phyloP scores from a whole-genome alignment of 75 land plant species.

The Sequoiadendron giganteum region DNA sequence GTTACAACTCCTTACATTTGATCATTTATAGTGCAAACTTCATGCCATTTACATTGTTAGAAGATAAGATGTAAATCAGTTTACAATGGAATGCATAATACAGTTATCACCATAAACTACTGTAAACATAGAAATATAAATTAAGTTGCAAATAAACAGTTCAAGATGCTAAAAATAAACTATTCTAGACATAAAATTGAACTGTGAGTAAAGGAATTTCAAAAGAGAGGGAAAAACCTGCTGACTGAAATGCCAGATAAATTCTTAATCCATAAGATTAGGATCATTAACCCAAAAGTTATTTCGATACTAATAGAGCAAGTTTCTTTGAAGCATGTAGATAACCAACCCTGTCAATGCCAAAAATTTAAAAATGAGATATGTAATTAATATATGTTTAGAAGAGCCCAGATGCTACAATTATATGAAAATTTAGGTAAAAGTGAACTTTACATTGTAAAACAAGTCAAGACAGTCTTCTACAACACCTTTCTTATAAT shows the following conservation, averaged over 20 bases:
- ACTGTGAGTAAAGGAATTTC: not conserved
- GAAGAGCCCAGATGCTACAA: not conserved
- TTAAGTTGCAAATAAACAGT: not conserved
- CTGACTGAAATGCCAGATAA: not conserved
- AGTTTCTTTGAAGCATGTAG: slow-evolving; percentile 5
- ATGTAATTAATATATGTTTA: not conserved
- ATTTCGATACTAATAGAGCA: not conserved
- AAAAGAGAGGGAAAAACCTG: not conserved
- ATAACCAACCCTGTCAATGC: not conserved
- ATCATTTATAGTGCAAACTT: too few relatives aligned
- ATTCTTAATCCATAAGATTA: slow-evolving; percentile 7
- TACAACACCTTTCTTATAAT: not conserved
- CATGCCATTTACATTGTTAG: not conserved
- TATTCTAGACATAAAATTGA: not conserved
- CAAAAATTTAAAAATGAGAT: not conserved
- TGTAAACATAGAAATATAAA: not conserved
- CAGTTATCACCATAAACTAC: not conserved
- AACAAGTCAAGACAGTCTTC: not conserved
- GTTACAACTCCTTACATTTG: not conserved
- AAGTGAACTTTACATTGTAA: not conserved
- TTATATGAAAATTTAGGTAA: not conserved
- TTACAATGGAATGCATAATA: not conserved
- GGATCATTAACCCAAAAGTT: not conserved
- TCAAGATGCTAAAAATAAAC: not conserved
- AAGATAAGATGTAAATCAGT: not conserved